Percentiles rank a stretch among this genome's conserved stretches.
These are phyloP conservation scores for Zygoascus hellenicus DNA, from an alignment of 1,139 yeast genomes.

Conservation along the genomic window DNA sequence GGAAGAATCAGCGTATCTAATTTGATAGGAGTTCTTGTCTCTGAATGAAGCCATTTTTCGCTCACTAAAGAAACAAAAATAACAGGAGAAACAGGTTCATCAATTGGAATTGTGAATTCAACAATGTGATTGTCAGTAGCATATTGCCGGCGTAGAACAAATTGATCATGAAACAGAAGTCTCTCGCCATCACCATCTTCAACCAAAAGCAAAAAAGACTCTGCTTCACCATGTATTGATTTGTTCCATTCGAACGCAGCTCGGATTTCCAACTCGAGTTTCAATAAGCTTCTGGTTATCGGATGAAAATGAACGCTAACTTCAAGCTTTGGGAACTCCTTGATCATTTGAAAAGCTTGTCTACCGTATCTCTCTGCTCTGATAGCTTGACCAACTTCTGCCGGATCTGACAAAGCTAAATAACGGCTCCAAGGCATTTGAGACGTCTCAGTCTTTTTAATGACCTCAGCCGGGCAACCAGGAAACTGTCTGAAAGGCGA, in stretches of 20 bases:
- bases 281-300: constrained; percentile 58
- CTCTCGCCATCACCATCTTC: constrained; percentile 83
- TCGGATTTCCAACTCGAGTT: constrained; percentile 57
- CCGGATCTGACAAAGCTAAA: constrained; percentile 56
- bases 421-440: constrained; percentile 80
- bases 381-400: constrained; percentile 77
- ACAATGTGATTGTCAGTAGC: constrained; percentile 51
- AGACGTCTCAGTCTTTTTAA: constrained; percentile 72
- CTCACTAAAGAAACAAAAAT: constrained; percentile 68
- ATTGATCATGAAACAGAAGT: constrained; percentile 53
- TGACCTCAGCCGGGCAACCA: constrained; percentile 59
- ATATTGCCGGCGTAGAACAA: constrained; percentile 47
- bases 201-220: constrained; percentile 61
- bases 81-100: constrained; percentile 65
- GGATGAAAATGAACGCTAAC: constrained; percentile 67
- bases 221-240: constrained; percentile 55
- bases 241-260: constrained; percentile 79
- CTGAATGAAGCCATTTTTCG: constrained; percentile 82
- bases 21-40: constrained; percentile 54
- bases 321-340: constrained; percentile 64
- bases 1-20: constrained; percentile 57
- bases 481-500: constrained; percentile 85
- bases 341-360: constrained; percentile 53
- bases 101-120: constrained; percentile 59
- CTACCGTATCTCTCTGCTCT: constrained; percentile 65